A percentile compares a stretch with the other conserved stretches of the same genome.
phyloP scores from a whole-genome alignment of 2,329 filamentous ascomycete species.

The Teratosphaeria destructans region DNA sequence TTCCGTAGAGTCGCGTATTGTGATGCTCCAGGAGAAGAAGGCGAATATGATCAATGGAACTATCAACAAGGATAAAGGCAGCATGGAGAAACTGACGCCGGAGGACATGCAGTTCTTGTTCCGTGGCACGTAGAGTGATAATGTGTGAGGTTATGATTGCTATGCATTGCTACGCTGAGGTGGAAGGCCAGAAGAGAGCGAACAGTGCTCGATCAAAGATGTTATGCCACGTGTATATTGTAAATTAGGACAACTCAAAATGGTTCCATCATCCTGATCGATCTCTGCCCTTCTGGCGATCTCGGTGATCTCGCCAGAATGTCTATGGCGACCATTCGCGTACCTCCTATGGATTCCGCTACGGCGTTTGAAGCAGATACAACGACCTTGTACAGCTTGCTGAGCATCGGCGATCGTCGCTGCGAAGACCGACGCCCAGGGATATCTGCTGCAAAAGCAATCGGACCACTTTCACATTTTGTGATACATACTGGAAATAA shows the following conservation, averaged over 20 bases:
- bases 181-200: neutral
- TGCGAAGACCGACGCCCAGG: neutral
- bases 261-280: neutral
- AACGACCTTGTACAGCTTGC: neutral
- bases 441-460: neutral
- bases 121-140: conserved; percentile 48
- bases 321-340: too few relatives aligned
- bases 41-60: conserved; percentile 96
- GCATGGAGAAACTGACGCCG: conserved; percentile 81
- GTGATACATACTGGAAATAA: neutral
- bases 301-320: neutral
- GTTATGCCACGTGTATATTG: neutral
- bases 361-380: too few relatives aligned
- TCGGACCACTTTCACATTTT: neutral
- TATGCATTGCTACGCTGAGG: neutral
- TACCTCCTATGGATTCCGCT: too few relatives aligned
- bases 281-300: neutral
- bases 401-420: neutral
- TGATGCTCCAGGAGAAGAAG: conserved; percentile 95
- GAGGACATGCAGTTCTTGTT: conserved; percentile 97
- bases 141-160: neutral
- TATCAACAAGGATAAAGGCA: conserved; percentile 83
- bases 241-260: neutral
- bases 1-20: conserved; percentile 91
- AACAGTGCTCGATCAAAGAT: neutral